Conservation (phyloP, 345 rosid species). For the Melastoma malabathricum region DNA sequence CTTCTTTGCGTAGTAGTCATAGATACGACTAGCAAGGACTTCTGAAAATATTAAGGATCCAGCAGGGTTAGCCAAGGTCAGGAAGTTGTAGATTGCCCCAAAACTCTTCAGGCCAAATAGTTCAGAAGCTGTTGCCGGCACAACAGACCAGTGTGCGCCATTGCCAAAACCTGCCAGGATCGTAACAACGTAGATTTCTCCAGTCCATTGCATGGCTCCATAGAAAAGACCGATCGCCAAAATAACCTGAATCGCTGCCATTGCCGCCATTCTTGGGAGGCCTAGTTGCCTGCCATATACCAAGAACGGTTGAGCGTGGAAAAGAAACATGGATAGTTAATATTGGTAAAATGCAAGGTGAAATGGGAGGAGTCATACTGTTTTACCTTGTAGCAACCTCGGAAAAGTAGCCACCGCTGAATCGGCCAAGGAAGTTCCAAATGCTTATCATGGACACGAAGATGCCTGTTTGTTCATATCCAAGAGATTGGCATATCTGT, state of each 20-base stretch:
- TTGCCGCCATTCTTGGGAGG: constrained; percentile 50
- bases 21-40: constrained; percentile 58
- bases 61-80: constrained; percentile 35
- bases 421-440: constrained; percentile 15
- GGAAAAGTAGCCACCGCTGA: constrained; percentile 5
- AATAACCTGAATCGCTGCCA: constrained; percentile 45
- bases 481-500: constrained; percentile 6
- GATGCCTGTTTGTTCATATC: constrained; percentile 1
- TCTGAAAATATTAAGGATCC: constrained; percentile 72
- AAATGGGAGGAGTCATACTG: no score
- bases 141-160: constrained; percentile 55
- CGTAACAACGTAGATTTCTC: constrained; percentile 49
- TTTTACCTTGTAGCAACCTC: background rate
- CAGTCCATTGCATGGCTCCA: constrained; percentile 47
- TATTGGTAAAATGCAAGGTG: background rate
- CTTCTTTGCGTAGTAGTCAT: constrained; percentile 53
- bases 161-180: constrained; percentile 45
- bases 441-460: constrained; percentile 8
- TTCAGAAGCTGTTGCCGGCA: constrained; percentile 56
- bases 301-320: background rate
- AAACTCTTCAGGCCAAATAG: constrained; percentile 61
- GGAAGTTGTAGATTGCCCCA: constrained; percentile 63
- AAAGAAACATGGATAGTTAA: background rate
- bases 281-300: constrained; percentile 28
- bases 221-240: constrained; percentile 55